Base-by-base conservation (phyloP, 139 green algal species). In the Choricystis sp. region DNA sequence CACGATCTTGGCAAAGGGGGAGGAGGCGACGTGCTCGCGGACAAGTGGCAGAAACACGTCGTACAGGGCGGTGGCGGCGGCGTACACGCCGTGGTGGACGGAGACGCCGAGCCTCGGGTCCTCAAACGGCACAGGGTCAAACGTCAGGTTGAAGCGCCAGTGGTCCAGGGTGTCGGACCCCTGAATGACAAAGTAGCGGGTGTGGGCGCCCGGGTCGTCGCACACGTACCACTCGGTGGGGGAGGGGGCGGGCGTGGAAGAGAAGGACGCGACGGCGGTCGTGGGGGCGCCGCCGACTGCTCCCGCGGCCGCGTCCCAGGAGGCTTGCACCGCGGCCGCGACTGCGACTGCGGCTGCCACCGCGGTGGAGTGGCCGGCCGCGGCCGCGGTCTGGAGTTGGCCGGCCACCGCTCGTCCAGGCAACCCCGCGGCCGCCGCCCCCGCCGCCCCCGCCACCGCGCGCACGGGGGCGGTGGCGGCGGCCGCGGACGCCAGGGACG, bases 51-150 rank as follows among this genome's bases (percentile, higher is more conserved):
- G 75, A 73, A 98, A 90, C n/a, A 79, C 64, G 27, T 85, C 72
- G 70, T 97, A 98, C 69, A 98, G 79, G 9, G 66, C 75, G 4
- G 74, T 30, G 2, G 93, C 91, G 2, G 83, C 77, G 57, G 91
- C 80, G 72, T 99, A 99, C 59, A 94, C 83, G 25, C 93, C 93
- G 4, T 88, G 76, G 77, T 99, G 93, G 29, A 96, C 89, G 71
- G 80, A 64, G 21, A 76, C 66, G 3, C 83, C 83, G 25, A 94
- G 67, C 1, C 49, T 61, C 3, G 79, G 62, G 66, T 94, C 86
- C 78, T 98, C 93, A 80, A 98, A 98, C 14, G 71, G 4, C 9
- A 96, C 81, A 1, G 93, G 93, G 71, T 98, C 89, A 73, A 98
- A 98, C 21, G 81, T 91, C 0, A 99, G 67, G 61, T 84, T 85